A percentile compares a stretch with the other conserved stretches of the same genome.
phyloP scores from a whole-genome alignment of 441 rosid genomes.

The Sinapis alba region DNA sequence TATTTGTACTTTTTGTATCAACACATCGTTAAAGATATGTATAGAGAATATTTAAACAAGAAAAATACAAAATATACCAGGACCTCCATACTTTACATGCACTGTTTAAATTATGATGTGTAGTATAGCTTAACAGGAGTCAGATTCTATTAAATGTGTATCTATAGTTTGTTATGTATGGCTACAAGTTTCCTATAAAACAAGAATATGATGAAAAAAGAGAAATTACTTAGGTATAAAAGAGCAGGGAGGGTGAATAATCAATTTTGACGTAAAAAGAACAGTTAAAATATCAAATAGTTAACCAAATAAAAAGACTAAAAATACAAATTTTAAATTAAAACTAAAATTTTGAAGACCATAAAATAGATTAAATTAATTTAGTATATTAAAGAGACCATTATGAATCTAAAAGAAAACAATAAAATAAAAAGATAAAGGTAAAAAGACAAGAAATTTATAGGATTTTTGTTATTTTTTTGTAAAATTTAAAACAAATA shows the following conservation, averaged over 20 bases:
- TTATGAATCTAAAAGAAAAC: neutral
- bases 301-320: neutral
- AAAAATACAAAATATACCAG: slow-evolving; percentile 31
- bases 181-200: neutral
- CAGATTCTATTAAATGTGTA: slow-evolving; percentile 22
- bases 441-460: neutral
- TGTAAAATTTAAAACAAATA: neutral
- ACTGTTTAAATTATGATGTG: neutral
- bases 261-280: neutral
- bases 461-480: neutral
- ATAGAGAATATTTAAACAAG: slow-evolving; percentile 32
- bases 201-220: neutral
- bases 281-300: neutral
- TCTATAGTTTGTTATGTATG: slow-evolving; percentile 17
- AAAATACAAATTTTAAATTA: neutral
- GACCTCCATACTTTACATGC: slow-evolving; percentile 13
- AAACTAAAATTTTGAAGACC: neutral
- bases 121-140: slow-evolving; percentile 11
- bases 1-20: slow-evolving; percentile 13
- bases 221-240: neutral
- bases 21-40: slow-evolving; percentile 37
- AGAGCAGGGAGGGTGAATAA: neutral
- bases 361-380: neutral
- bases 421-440: neutral
- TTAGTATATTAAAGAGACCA: neutral